A percentile compares a stretch with the other conserved stretches of the same genome.
Evolutionary conservation across 805 yeast species (phyloP).

Genomic region (Cyberlindnera mississippiensis): DNA sequence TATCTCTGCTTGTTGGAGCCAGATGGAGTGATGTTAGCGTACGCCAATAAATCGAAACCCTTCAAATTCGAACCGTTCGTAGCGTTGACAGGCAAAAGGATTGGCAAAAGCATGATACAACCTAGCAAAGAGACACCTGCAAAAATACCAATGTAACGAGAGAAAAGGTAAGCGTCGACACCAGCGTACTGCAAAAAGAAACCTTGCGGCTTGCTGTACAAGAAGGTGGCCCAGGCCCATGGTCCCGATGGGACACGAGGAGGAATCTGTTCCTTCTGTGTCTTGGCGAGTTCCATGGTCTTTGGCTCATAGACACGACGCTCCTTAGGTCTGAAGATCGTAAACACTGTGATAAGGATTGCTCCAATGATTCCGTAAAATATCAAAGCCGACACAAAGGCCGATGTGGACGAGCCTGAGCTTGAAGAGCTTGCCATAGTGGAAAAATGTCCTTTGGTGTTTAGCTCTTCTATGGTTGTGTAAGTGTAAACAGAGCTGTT

Average conservation of each 20-base stretch:
- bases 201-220: conserved; percentile 53
- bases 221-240: conserved; percentile 50
- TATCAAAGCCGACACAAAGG: conserved; percentile 70
- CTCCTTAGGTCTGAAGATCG: conserved; percentile 58
- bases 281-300: conserved; percentile 49
- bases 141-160: conserved; percentile 59
- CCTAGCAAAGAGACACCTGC: conserved; percentile 26
- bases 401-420: conserved; percentile 59
- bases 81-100: conserved; percentile 70
- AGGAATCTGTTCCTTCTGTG: conserved; percentile 37
- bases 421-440: conserved; percentile 19
- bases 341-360: conserved; percentile 56
- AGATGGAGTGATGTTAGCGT: conserved; percentile 46
- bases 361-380: conserved; percentile 59
- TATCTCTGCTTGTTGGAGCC: conserved; percentile 50
- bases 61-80: conserved; percentile 51
- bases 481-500: not conserved
- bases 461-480: not conserved
- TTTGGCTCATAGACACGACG: conserved; percentile 82
- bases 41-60: conserved; percentile 66
- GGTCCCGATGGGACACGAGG: conserved; percentile 42
- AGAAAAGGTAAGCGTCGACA: conserved; percentile 71
- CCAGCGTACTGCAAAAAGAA: conserved; percentile 68
- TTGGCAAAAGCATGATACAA: conserved; percentile 37
- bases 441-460: not conserved